phyloP scores from a whole-genome alignment of 768 basidiomycete species.

The Wakefieldia striispora region DNA sequence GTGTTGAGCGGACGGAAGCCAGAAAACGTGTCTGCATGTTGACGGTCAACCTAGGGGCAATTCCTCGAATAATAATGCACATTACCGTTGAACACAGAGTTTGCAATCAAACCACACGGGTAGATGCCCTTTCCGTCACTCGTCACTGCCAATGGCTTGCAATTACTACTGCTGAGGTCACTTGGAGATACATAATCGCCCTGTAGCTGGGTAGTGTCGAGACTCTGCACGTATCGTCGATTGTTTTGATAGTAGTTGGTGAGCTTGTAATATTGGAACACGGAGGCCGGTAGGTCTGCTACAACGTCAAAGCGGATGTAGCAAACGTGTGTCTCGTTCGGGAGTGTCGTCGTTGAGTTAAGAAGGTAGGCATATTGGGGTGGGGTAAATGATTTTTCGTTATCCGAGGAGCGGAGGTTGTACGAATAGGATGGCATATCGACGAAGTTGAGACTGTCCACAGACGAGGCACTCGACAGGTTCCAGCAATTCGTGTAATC shows the following conservation, averaged over 20 bases:
- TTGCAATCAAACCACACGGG: constrained; percentile 96
- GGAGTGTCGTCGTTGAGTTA: constrained; percentile 41
- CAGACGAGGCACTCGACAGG: constrained; percentile 36
- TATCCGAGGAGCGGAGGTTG: constrained; percentile 58
- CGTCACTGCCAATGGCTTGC: constrained; percentile 77
- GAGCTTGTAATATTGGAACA: constrained; percentile 95
- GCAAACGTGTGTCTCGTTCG: constrained; percentile 59
- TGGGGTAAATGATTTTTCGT: constrained; percentile 41
- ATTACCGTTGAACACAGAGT: constrained; percentile 91
- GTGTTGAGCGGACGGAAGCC: constrained; percentile 49
- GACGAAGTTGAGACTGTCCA: constrained; percentile 38
- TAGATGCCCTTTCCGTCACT: constrained; percentile 63
- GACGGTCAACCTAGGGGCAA: neutral
- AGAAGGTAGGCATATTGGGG: constrained; percentile 79
- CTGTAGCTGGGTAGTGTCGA: constrained; percentile 80
- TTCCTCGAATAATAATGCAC: neutral
- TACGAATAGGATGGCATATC: constrained; percentile 66
- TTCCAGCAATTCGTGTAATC: constrained; percentile 94
- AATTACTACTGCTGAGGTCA: constrained; percentile 68
- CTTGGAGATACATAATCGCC: constrained; percentile 55
- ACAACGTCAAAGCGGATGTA: constrained; percentile 81
- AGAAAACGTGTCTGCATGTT: constrained; percentile 71
- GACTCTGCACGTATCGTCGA: constrained; percentile 92
- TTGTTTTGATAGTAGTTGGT: constrained; percentile 99
- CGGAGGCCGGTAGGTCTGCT: constrained; percentile 64